These are phyloP conservation scores for Termitomyces sp. DNA, from an alignment of 768 basidiomycete species.

Conservation along the genomic window DNA sequence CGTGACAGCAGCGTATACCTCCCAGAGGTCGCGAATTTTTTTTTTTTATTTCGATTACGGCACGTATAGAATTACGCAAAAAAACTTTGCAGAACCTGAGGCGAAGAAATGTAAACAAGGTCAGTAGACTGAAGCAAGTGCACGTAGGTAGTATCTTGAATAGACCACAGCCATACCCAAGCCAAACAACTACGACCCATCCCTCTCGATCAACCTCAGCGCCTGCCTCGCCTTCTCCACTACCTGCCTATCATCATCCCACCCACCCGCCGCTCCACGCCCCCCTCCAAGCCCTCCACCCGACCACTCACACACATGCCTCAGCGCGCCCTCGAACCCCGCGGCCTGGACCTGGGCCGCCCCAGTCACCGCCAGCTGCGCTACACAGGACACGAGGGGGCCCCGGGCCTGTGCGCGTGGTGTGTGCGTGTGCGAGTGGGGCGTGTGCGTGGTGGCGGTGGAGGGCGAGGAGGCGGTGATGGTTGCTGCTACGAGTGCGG, in stretches of 20 bases:
- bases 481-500: too few species aligned
- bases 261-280: conserved; percentile 44
- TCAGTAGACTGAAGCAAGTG: too few species aligned
- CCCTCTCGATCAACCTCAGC: background rate
- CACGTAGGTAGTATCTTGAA: too few species aligned
- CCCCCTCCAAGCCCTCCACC: conserved; percentile 23
- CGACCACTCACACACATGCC: conserved; percentile 37
- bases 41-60: too few species aligned
- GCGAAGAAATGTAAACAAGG: too few species aligned
- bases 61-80: too few species aligned
- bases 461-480: background rate
- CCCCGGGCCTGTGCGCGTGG: conserved; percentile 52
- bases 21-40: too few species aligned
- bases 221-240: too few species aligned
- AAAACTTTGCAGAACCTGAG: too few species aligned
- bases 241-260: too few species aligned
- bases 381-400: conserved; percentile 57
- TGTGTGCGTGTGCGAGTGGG: background rate
- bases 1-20: too few species aligned
- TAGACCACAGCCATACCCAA: too few species aligned
- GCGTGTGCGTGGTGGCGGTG: background rate
- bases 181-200: background rate
- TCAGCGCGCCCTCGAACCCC: conserved; percentile 35
- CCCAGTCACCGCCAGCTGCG: conserved; percentile 49
- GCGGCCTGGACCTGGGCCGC: conserved; percentile 26